These are phyloP conservation scores for Trifolium dubium DNA, from an alignment of 306 rosid genomes.

Conservation along the genomic window DNA sequence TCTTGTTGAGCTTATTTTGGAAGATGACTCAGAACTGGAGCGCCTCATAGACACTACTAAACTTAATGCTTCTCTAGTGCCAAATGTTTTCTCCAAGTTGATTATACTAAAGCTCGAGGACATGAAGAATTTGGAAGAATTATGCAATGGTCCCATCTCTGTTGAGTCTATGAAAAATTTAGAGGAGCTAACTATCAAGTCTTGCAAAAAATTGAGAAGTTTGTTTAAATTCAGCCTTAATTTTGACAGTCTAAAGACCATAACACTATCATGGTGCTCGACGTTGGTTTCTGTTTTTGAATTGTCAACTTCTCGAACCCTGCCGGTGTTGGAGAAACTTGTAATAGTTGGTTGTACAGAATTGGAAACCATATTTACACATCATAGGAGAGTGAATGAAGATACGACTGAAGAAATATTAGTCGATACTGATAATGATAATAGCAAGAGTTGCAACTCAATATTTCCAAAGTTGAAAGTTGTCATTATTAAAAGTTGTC, in stretches of 20 bases:
- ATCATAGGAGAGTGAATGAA: too few relatives aligned
- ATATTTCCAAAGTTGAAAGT: background rate
- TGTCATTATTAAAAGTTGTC: accelerated
- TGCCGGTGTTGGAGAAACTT: background rate
- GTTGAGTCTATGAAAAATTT: background rate
- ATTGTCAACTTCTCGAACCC: background rate
- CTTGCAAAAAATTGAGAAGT: background rate
- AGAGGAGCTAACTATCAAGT: accelerated
- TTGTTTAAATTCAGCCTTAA: background rate
- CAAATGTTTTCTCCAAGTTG: too few relatives aligned
- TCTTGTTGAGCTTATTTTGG: too few relatives aligned
- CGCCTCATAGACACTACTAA: too few relatives aligned
- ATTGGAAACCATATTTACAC: background rate
- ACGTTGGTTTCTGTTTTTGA: background rate
- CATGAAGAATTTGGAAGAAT: too few relatives aligned
- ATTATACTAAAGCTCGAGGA: too few relatives aligned
- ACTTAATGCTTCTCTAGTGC: too few relatives aligned
- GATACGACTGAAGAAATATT: too few relatives aligned
- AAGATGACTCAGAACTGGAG: too few relatives aligned
- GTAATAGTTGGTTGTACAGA: accelerated
- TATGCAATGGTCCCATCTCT: too few relatives aligned
- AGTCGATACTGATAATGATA: background rate
- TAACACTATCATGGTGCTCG: accelerated
- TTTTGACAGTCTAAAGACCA: background rate
- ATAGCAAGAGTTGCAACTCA: background rate